phyloP scores from a whole-genome alignment of 495 filamentous ascomycete genomes.

The Cairneyella variabilis region DNA sequence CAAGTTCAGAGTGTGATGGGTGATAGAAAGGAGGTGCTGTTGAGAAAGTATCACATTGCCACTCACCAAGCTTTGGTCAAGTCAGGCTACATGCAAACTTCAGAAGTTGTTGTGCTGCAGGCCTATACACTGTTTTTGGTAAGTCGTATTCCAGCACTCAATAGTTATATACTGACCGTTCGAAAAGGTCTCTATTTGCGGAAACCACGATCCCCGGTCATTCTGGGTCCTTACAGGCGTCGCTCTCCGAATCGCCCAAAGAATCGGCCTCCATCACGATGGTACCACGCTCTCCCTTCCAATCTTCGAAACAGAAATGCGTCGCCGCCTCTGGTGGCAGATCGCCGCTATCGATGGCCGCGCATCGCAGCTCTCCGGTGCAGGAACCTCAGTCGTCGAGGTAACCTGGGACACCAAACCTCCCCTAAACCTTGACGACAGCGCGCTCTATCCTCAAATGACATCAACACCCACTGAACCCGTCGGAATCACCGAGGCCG shows the following conservation, averaged over 20 bases:
- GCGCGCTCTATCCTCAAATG: constrained; percentile 11
- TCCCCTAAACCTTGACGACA: constrained; percentile 17
- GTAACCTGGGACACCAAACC: constrained; percentile 17
- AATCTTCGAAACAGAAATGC: constrained; percentile 77
- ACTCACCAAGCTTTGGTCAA: constrained; percentile 71
- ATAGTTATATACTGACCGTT: too few relatives aligned
- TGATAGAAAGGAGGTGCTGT: constrained; percentile 45
- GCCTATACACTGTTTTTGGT: constrained; percentile 67
- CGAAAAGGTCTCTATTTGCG: constrained; percentile 28
- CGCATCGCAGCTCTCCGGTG: constrained; percentile 63
- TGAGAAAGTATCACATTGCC: constrained; percentile 68
- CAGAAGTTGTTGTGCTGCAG: constrained; percentile 71
- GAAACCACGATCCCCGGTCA: constrained; percentile 10
- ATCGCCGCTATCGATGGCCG: constrained; percentile 69
- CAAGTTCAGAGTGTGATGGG: constrained; percentile 55
- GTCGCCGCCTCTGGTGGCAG: constrained; percentile 78
- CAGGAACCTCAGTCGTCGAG: constrained; percentile 42
- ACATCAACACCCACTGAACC: constrained; percentile 33
- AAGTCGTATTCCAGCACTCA: too few relatives aligned
- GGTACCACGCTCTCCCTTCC: constrained; percentile 63
- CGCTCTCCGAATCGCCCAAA: constrained; percentile 72
- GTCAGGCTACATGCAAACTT: constrained; percentile 66
- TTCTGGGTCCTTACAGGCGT: constrained; percentile 49
- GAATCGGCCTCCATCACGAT: constrained; percentile 74
- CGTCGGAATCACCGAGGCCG: constrained; percentile 31